Evolutionary conservation across 2,329 filamentous ascomycete genomes (phyloP).

Genomic region (Raffaelea albimanens): DNA sequence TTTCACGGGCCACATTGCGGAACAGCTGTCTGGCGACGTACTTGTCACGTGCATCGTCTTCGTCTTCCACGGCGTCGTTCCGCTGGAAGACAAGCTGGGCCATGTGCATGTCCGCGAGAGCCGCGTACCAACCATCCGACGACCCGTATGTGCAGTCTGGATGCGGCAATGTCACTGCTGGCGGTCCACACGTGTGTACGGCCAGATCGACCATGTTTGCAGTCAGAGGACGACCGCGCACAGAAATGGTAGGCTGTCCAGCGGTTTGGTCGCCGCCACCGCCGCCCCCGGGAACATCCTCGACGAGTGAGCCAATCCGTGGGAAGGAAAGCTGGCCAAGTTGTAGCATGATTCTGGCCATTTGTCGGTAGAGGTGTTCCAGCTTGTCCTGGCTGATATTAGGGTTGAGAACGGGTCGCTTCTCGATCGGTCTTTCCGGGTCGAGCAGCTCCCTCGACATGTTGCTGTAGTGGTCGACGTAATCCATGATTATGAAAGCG

Average conservation of each 20-base stretch:
- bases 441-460: neutral
- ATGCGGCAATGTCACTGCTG: neutral
- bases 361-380: neutral
- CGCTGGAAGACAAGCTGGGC: conserved; percentile 27
- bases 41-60: conserved; percentile 31
- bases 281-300: neutral
- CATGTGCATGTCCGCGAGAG: conserved; percentile 31
- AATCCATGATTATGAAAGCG: neutral
- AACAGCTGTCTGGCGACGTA: conserved; percentile 32
- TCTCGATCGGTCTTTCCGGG: neutral
- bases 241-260: neutral
- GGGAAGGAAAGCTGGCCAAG: neutral
- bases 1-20: conserved; percentile 11
- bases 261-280: neutral
- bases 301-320: neutral
- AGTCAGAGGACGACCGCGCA: neutral
- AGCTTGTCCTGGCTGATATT: neutral
- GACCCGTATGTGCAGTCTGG: conserved; percentile 13
- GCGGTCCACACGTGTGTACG: neutral
- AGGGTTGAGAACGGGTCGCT: neutral
- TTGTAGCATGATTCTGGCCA: neutral
- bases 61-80: conserved; percentile 25
- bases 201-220: neutral
- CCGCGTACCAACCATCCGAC: conserved; percentile 24
- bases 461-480: neutral